Evolutionary conservation across 2,329 filamentous ascomycete genomes (phyloP).

Genomic region (Stenocarpella maydis): DNA sequence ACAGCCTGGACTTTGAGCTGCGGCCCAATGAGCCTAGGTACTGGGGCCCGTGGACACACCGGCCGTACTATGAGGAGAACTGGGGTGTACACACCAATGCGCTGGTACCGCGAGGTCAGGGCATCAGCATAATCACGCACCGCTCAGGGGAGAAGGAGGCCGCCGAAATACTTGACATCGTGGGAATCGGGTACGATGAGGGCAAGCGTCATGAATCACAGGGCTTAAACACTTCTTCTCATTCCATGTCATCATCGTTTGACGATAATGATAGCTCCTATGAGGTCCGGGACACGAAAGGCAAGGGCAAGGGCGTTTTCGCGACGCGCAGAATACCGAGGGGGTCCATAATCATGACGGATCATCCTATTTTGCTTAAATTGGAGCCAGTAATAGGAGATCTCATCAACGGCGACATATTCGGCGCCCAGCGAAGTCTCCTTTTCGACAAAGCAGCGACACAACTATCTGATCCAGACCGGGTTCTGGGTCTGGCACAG

Average conservation of each 20-base stretch:
- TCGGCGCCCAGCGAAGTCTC: background rate
- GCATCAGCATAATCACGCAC: slow-evolving; percentile 16
- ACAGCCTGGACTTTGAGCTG: background rate
- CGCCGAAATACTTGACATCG: background rate
- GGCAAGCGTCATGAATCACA: too few species aligned
- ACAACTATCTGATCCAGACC: background rate
- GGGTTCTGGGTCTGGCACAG: background rate
- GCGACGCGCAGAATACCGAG: background rate
- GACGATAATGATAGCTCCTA: background rate
- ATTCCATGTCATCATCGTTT: too few species aligned
- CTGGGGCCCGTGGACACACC: slow-evolving; percentile 10
- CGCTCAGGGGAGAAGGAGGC: background rate
- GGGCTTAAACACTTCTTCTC: too few species aligned
- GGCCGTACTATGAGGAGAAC: background rate
- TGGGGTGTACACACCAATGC: slow-evolving; percentile 10
- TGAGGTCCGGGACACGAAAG: background rate
- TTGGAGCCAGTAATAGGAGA: background rate
- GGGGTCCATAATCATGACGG: background rate
- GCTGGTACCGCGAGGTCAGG: background rate
- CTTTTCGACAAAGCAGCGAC: background rate
- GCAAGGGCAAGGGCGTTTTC: slow-evolving; percentile 9
- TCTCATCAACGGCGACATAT: background rate
- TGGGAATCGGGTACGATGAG: background rate
- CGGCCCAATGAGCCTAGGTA: background rate
- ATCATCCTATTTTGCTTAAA: slow-evolving; percentile 7